Base-by-base conservation (phyloP, 495 filamentous ascomycete species). In the Apodospora peruviana region DNA sequence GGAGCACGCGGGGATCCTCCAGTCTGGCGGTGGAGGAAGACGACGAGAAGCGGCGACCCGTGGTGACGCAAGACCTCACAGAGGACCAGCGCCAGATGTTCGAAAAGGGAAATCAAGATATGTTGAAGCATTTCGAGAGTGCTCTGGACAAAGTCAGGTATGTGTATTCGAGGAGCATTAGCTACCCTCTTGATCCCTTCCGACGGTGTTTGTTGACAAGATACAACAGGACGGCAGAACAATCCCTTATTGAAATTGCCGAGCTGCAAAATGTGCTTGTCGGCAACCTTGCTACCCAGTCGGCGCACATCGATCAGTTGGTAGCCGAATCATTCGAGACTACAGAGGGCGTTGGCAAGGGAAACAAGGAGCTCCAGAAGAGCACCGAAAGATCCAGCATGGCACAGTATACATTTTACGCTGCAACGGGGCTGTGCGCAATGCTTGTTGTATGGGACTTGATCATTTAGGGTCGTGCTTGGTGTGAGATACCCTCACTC, bases 401-500 rank as follows among this genome's bases (percentile, higher is more conserved):
- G 32, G 93, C 93, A 21, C 83, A 84, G 58, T 86, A 85, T 54
- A 85, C 95, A 22, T 99, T 97, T 60, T 96, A 85, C 69, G 87
- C 84, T 11, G 90, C 89, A 5, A 82, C 85, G 22, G 86, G 83
- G 0, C 74, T 97, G 50, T 95, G 90, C 64, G 69, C 80, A 2
- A 84, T 85, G 58, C 74, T 99, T 49, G 75, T 99, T 8, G 71
- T 90, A n/a, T 99, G 90, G 88, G 93, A 99, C 78, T 68, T 96
- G 63, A 68, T 96, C 23, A 88, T 95, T 64, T 96, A 70, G 59
- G 7, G 14, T 32, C 27, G 27, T n/a, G n/a, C n/a, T n/a, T n/a
- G n/a, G n/a, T n/a, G n/a, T n/a, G n/a, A n/a, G n/a, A n/a, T n/a
- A n/a, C n/a, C n/a, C n/a, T n/a, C n/a, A n/a, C n/a, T n/a, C n/a